phyloP scores from a whole-genome alignment of 345 rosid species.

The Iberis pinnata region DNA sequence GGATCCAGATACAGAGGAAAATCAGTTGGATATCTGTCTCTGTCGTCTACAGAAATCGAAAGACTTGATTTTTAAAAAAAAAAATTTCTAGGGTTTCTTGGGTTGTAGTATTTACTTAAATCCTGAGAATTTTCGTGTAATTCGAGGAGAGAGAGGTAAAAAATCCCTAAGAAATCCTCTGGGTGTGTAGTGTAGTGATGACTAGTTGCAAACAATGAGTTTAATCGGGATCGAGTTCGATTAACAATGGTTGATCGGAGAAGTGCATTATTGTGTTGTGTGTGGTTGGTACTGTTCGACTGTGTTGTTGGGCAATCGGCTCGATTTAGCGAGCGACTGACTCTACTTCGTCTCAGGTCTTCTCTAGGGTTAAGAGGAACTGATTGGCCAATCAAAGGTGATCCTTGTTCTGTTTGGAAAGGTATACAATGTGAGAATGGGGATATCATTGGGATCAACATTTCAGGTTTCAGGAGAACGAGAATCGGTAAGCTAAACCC shows the following conservation, averaged over 20 bases:
- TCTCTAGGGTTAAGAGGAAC: constrained; percentile 71
- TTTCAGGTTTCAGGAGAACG: constrained; percentile 86
- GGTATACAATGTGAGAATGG: constrained; percentile 65
- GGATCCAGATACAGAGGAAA: constrained; percentile 25
- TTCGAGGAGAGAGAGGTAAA: too few relatives aligned
- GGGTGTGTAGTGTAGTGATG: constrained; percentile 6
- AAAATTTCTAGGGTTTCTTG: constrained; percentile 22
- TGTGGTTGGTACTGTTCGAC: constrained; percentile 36
- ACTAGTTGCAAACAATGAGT: constrained; percentile 27
- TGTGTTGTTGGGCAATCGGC: constrained; percentile 45
- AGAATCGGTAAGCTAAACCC: constrained; percentile 72
- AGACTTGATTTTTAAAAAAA: background rate
- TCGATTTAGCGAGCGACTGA: constrained; percentile 43
- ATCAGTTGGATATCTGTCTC: constrained; percentile 23
- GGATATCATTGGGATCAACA: constrained; percentile 56
- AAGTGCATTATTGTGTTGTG: constrained; percentile 30
- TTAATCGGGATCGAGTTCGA: background rate
- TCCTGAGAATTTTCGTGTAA: constrained; percentile 24
- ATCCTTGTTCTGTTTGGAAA: constrained; percentile 68
- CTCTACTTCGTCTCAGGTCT: constrained; percentile 79
- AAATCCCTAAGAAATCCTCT: background rate
- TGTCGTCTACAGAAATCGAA: constrained; percentile 15
- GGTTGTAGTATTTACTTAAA: constrained; percentile 18
- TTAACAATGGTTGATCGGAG: constrained; percentile 61
- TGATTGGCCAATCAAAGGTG: constrained; percentile 88